These are phyloP conservation scores for Mortierella claussenii DNA, from an alignment of 192 early-diverging fungal species.

Conservation along the genomic window DNA sequence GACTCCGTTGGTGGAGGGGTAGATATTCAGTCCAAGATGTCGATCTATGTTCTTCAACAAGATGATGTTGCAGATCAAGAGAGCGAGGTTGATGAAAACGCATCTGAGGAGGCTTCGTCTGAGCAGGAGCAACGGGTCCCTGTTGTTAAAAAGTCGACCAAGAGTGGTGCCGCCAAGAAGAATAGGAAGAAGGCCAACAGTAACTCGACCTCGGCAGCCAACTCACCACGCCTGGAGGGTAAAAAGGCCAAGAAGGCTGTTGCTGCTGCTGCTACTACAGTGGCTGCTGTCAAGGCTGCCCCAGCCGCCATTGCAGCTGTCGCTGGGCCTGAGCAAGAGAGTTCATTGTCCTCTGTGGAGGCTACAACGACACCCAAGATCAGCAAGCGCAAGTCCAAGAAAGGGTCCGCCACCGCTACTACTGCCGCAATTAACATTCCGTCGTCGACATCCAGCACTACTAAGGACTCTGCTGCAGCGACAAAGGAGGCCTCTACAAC, in stretches of 20 bases:
- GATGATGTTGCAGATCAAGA: conserved; percentile 31
- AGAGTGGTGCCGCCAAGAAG: conserved; percentile 26
- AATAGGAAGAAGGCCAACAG: conserved; percentile 42
- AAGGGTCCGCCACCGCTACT: conserved; percentile 1
- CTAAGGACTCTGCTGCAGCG: not conserved
- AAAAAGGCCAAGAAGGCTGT: conserved; percentile 39
- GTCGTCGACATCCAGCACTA: conserved; percentile 1
- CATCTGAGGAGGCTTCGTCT: conserved; percentile 19
- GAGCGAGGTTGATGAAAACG: conserved; percentile 25
- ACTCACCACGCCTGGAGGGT: conserved; percentile 45
- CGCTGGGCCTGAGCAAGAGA: conserved; percentile 13
- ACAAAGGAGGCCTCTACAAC: not conserved
- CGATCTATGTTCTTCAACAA: conserved; percentile 44
- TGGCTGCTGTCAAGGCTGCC: not conserved
- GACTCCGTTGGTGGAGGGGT: not conserved
- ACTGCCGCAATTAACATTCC: not conserved
- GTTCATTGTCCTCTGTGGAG: conserved; percentile 18
- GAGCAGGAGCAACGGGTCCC: conserved; percentile 13
- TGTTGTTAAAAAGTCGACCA: conserved; percentile 17
- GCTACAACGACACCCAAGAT: conserved; percentile 28
- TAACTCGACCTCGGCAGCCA: conserved; percentile 33
- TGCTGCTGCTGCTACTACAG: not conserved
- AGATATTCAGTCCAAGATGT: conserved; percentile 38
- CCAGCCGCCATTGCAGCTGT: not conserved
- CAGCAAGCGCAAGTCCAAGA: conserved; percentile 35